Evolutionary conservation across 2,329 filamentous ascomycete species (phyloP).

Genomic region (Stagonosporopsis rhizophila): DNA sequence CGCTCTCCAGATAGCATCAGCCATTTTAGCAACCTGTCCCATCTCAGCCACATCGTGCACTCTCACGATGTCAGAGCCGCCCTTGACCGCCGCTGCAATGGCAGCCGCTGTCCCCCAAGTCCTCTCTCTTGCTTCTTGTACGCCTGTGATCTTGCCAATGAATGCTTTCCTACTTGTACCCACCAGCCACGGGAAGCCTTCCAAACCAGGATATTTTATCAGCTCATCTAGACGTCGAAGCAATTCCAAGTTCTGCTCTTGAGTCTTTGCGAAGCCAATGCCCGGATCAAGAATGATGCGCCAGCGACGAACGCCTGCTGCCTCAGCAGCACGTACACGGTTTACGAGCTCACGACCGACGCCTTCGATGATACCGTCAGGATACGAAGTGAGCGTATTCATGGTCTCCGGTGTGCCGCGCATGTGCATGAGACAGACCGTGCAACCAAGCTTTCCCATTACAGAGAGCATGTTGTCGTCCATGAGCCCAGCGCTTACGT

Average conservation of each 20-base stretch:
- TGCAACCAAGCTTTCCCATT: slow-evolving; percentile 77
- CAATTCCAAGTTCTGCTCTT: slow-evolving; percentile 80
- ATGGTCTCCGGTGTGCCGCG: slow-evolving; percentile 86
- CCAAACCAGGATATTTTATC: slow-evolving; percentile 57
- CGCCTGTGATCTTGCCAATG: slow-evolving; percentile 81
- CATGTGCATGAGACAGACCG: slow-evolving; percentile 91
- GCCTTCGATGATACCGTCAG: slow-evolving; percentile 68
- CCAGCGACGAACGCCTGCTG: slow-evolving; percentile 86
- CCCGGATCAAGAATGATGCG: slow-evolving; percentile 94
- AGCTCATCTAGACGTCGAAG: slow-evolving; percentile 72
- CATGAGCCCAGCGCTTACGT: slow-evolving; percentile 82
- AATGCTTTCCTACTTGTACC: slow-evolving; percentile 91
- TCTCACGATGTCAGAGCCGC: slow-evolving; percentile 88
- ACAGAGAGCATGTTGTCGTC: slow-evolving; percentile 84
- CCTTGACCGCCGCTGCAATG: slow-evolving; percentile 82
- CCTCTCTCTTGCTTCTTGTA: slow-evolving; percentile 72
- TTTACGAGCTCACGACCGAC: slow-evolving; percentile 72
- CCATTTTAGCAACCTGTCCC: slow-evolving; percentile 82
- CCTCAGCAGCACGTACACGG: slow-evolving; percentile 77
- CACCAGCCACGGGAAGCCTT: slow-evolving; percentile 83
- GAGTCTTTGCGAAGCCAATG: slow-evolving; percentile 89
- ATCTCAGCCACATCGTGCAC: slow-evolving; percentile 93
- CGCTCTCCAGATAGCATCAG: slow-evolving; percentile 85
- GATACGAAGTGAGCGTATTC: slow-evolving; percentile 69
- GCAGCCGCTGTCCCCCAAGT: slow-evolving; percentile 88